A percentile compares a stretch with the other conserved stretches of the same genome.
Evolutionary conservation across 495 filamentous ascomycete genomes (phyloP).

Genomic region (Podospora fimiseda): DNA sequence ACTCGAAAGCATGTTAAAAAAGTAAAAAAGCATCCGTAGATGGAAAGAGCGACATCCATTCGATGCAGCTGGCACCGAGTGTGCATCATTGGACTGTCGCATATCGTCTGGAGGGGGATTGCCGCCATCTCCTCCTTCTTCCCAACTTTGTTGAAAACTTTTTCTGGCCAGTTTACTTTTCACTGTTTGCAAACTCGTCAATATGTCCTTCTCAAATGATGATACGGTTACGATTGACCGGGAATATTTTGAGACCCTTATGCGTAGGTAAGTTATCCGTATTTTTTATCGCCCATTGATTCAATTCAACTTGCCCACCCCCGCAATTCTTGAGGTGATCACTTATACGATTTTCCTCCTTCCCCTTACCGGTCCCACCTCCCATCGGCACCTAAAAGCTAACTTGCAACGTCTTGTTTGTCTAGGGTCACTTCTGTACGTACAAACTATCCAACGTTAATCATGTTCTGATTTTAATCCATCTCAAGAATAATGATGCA

Average conservation of each 20-base stretch:
- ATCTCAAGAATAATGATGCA: slow-evolving; percentile 9
- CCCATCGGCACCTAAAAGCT: neutral
- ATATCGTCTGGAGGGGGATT: too few relatives aligned
- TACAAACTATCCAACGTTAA: neutral
- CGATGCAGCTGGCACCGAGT: neutral
- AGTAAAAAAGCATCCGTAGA: neutral
- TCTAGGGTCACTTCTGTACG: neutral
- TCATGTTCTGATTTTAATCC: neutral
- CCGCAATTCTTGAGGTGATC: neutral
- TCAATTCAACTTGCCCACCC: neutral
- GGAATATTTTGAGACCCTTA: slow-evolving; percentile 46
- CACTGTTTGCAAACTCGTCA: too few relatives aligned
- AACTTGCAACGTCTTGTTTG: neutral
- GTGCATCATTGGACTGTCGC: neutral
- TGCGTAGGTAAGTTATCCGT: slow-evolving; percentile 41
- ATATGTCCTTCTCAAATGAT: slow-evolving; percentile 17
- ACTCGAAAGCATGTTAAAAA: neutral
- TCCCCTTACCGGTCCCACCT: too few relatives aligned
- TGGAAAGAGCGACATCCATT: too few relatives aligned
- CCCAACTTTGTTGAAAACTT: neutral
- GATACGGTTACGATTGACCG: slow-evolving; percentile 46
- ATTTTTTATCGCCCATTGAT: neutral
- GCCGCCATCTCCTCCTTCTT: neutral
- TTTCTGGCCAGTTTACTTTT: slow-evolving; percentile 7
- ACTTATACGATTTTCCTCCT: neutral